Evolutionary conservation across 2,329 filamentous ascomycete genomes (phyloP).

Genomic region (Fusarium secorum): DNA sequence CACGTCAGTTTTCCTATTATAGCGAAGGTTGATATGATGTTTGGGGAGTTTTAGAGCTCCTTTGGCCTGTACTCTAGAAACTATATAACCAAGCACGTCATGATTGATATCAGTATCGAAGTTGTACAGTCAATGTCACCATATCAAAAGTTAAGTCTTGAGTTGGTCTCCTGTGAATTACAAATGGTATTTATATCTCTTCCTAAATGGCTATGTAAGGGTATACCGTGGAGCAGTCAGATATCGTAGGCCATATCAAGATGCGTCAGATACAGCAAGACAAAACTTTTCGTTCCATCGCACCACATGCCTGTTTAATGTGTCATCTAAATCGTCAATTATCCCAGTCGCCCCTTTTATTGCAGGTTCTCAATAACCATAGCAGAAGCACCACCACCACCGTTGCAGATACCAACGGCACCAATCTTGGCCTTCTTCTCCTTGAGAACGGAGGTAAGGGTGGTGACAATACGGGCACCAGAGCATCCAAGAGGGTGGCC

Average conservation of each 20-base stretch:
- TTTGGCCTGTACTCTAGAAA: constrained; percentile 39
- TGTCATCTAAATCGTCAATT: constrained; percentile 40
- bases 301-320: constrained; percentile 22
- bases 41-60: constrained; percentile 10
- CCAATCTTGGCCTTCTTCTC: constrained; percentile 95
- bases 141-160: background rate
- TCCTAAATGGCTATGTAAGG: constrained; percentile 23
- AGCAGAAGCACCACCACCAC: constrained; percentile 93
- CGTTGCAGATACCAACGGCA: constrained; percentile 95
- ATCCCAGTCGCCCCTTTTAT: constrained; percentile 47
- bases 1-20: constrained; percentile 6
- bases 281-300: constrained; percentile 35
- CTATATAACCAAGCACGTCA: constrained; percentile 33
- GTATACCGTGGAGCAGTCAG: constrained; percentile 29
- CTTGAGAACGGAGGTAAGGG: constrained; percentile 84
- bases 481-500: constrained; percentile 95
- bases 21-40: constrained; percentile 13
- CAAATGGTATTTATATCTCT: constrained; percentile 26
- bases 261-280: constrained; percentile 20
- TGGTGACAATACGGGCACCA: constrained; percentile 91
- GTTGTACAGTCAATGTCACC: background rate
- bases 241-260: constrained; percentile 31
- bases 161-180: constrained; percentile 23
- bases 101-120: constrained; percentile 14
- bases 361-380: constrained; percentile 83